A percentile compares a stretch with the other conserved stretches of the same genome.
phyloP scores from a whole-genome alignment of 1,284 basidiomycete genomes.

The Leccinum solheimii region DNA sequence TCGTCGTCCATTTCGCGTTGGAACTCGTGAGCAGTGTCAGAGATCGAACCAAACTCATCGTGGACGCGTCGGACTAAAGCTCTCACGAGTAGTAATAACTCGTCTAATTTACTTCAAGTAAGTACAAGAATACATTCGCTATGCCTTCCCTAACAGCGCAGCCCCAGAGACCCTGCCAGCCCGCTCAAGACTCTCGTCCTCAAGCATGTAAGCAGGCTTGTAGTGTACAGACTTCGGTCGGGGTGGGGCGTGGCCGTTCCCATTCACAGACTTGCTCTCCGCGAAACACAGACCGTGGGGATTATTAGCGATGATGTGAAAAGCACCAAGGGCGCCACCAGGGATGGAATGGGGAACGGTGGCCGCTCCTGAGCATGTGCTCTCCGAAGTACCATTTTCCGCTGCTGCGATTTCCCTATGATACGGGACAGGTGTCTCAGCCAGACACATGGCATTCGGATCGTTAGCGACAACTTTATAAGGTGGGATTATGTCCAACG shows the following conservation, averaged over 20 bases:
- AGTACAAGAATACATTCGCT: slow-evolving; percentile 1
- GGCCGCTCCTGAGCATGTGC: slow-evolving; percentile 11
- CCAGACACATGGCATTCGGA: slow-evolving; percentile 20
- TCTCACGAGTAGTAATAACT: not conserved
- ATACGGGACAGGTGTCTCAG: slow-evolving; percentile 7
- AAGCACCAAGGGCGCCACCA: slow-evolving; percentile 10
- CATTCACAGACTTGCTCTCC: slow-evolving; percentile 14
- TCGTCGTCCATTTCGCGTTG: slow-evolving; percentile 42
- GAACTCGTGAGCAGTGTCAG: slow-evolving; percentile 23
- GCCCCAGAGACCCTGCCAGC: slow-evolving; percentile 49
- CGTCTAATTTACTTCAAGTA: not conserved
- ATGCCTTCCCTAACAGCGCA: slow-evolving; percentile 7
- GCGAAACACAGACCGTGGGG: slow-evolving; percentile 21
- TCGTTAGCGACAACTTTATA: slow-evolving; percentile 22
- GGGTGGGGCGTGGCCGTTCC: slow-evolving; percentile 7
- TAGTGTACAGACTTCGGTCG: slow-evolving; percentile 41
- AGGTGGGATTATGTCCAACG: slow-evolving; percentile 18
- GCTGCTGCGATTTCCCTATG: slow-evolving; percentile 1
- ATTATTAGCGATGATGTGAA: slow-evolving; percentile 25
- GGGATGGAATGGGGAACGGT: not conserved
- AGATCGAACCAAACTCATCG: slow-evolving; percentile 23
- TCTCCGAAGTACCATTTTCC: slow-evolving; percentile 15
- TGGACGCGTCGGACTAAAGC: slow-evolving; percentile 1
- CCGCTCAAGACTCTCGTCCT: slow-evolving; percentile 77
- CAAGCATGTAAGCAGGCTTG: slow-evolving; percentile 77